phyloP scores from a whole-genome alignment of 2,329 filamentous ascomycete genomes.

The Pseudogymnoascus sp. region DNA sequence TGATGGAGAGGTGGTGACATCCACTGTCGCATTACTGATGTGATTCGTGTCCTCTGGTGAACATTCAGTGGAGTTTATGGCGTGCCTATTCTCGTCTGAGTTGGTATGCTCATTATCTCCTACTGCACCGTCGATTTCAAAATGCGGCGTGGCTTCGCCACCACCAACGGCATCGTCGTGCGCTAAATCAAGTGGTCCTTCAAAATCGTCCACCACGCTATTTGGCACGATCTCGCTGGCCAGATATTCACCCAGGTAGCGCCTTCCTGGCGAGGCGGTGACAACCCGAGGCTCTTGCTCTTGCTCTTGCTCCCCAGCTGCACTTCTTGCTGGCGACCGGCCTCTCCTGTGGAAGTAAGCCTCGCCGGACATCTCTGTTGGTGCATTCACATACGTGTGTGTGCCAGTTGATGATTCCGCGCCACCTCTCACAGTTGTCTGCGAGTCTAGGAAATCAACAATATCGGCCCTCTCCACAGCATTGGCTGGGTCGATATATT shows the following conservation, averaged over 20 bases:
- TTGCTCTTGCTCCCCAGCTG: neutral
- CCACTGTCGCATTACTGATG: neutral
- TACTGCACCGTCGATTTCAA: neutral
- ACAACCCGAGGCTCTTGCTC: neutral
- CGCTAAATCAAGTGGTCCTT: neutral
- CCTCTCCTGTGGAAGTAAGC: slow-evolving; percentile 24
- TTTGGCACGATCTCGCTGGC: neutral
- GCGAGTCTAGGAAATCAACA: slow-evolving; percentile 10
- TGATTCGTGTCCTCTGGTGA: neutral
- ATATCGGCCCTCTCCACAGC: slow-evolving; percentile 12
- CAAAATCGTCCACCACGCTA: neutral
- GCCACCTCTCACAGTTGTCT: slow-evolving; percentile 9
- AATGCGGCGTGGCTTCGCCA: neutral
- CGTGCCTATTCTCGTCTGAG: neutral
- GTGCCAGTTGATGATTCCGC: slow-evolving; percentile 14
- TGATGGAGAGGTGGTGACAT: neutral
- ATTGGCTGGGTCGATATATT: slow-evolving; percentile 12
- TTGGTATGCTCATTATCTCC: slow-evolving; percentile 3
- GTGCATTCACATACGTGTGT: slow-evolving; percentile 21
- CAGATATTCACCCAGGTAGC: neutral
- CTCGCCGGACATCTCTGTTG: slow-evolving; percentile 23
- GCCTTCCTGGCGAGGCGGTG: neutral
- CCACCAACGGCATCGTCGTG: neutral
- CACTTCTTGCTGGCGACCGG: slow-evolving; percentile 24
- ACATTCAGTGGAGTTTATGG: neutral